Conservation (phyloP, 2,329 filamentous ascomycete genomes). For the Nigrospora oryzae region DNA sequence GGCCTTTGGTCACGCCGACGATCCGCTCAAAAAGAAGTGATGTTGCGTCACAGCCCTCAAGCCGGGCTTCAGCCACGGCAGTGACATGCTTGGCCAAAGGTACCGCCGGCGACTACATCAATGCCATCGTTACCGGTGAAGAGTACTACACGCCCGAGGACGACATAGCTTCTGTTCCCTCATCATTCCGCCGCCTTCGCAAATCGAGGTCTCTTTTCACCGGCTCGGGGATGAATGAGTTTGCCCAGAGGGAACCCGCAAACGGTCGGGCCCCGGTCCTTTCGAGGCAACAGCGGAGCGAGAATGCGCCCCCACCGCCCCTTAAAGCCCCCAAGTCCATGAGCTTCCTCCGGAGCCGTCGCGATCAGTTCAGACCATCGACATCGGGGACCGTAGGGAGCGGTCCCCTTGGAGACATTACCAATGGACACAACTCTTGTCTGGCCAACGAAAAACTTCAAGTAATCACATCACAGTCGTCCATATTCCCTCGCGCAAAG, state of each 20-base stretch:
- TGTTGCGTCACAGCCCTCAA: conserved; percentile 4
- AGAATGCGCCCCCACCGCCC: conserved; percentile 16
- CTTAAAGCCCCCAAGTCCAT: conserved; percentile 45
- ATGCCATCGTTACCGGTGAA: conserved; percentile 26
- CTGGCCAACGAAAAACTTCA: no score
- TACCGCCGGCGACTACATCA: conserved; percentile 25
- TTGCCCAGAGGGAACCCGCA: conserved; percentile 2
- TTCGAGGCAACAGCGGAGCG: conserved; percentile 7
- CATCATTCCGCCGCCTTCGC: conserved; percentile 40
- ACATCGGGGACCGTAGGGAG: no score
- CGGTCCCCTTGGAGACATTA: no score
- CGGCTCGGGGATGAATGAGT: conserved; percentile 13
- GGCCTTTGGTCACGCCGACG: neutral
- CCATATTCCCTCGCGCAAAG: conserved; percentile 33
- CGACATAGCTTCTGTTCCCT: conserved; percentile 35
- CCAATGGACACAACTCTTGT: no score
- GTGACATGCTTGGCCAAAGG: conserved; percentile 19
- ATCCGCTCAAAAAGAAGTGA: neutral
- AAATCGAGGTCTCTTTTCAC: conserved; percentile 48
- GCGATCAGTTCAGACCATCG: conserved; percentile 10
- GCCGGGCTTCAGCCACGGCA: conserved; percentile 13
- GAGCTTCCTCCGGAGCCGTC: conserved; percentile 36
- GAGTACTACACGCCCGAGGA: conserved; percentile 39
- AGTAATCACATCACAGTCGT: conserved; percentile 23
- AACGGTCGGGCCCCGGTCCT: neutral